Evolutionary conservation across 1,139 yeast genomes (phyloP).

Genomic region (Geotrichum macrosporum): DNA sequence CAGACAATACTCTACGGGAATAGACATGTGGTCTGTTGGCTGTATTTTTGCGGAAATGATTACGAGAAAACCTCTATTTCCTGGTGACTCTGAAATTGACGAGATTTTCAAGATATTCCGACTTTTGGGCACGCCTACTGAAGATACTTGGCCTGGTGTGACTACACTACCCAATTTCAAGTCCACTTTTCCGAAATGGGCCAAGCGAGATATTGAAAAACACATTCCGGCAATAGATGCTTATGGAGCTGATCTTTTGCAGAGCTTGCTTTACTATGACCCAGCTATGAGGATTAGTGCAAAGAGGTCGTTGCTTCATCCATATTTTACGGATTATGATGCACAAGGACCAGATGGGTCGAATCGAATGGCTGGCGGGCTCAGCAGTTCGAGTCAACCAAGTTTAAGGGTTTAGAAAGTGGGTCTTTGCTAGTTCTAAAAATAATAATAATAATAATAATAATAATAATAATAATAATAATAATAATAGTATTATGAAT

Average conservation of each 20-base stretch:
- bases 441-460: too few relatives aligned
- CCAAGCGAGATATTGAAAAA: conserved; percentile 61
- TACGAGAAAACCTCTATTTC: conserved; percentile 88
- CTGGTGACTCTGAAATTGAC: conserved; percentile 97
- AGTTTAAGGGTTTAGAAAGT: conserved; percentile 2
- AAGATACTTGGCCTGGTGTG: conserved; percentile 95
- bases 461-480: too few relatives aligned
- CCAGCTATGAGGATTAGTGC: conserved; percentile 95
- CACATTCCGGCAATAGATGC: conserved; percentile 75
- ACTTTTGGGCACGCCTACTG: conserved; percentile 90
- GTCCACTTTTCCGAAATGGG: conserved; percentile 95
- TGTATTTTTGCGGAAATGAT: conserved; percentile 99
- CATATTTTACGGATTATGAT: conserved; percentile 53
- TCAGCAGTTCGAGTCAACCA: conserved; percentile 5
- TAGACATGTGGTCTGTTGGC: conserved; percentile 98
- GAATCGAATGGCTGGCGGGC: background rate
- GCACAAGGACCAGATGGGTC: conserved; percentile 1
- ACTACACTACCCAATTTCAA: conserved; percentile 90
- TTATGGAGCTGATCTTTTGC: conserved; percentile 72
- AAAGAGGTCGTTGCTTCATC: conserved; percentile 84
- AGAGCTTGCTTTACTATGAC: conserved; percentile 78
- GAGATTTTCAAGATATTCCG: conserved; percentile 94
- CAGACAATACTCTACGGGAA: conserved; percentile 95
- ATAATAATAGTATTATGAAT: too few relatives aligned
- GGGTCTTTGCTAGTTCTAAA: too few relatives aligned